phyloP scores from a whole-genome alignment of 805 yeast genomes.

The Teunomyces barrocoloradensis region DNA sequence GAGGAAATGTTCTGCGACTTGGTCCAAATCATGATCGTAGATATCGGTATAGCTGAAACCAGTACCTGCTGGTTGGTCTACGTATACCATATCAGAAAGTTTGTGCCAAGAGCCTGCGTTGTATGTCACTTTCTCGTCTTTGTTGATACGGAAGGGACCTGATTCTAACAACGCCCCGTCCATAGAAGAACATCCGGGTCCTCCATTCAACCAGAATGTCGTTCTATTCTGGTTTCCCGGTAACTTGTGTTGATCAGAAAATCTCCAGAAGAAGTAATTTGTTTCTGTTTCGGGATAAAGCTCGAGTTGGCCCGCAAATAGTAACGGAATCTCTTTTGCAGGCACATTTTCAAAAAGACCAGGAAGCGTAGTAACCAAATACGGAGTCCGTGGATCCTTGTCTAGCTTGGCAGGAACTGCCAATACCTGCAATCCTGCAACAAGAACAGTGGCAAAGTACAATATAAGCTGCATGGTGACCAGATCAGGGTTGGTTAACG shows the following conservation, averaged over 20 bases:
- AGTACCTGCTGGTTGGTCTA: slow-evolving; percentile 95
- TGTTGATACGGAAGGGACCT: slow-evolving; percentile 76
- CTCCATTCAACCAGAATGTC: slow-evolving; percentile 92
- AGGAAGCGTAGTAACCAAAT: slow-evolving; percentile 35
- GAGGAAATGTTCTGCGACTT: slow-evolving; percentile 62
- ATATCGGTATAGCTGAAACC: slow-evolving; percentile 72
- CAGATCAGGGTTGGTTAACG: neutral
- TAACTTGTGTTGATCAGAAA: slow-evolving; percentile 33
- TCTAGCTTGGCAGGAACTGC: slow-evolving; percentile 9
- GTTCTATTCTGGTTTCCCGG: slow-evolving; percentile 42
- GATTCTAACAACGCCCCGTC: slow-evolving; percentile 93
- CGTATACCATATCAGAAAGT: slow-evolving; percentile 72
- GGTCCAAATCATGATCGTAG: slow-evolving; percentile 52
- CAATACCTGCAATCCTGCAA: neutral
- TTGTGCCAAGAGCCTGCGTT: slow-evolving; percentile 85
- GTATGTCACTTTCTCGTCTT: slow-evolving; percentile 39
- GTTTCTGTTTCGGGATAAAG: slow-evolving; percentile 52
- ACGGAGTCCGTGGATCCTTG: slow-evolving; percentile 12
- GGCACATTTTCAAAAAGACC: slow-evolving; percentile 34
- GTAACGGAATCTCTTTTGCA: slow-evolving; percentile 41
- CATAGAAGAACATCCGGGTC: slow-evolving; percentile 98
- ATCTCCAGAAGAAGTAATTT: slow-evolving; percentile 77
- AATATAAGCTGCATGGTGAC: neutral
- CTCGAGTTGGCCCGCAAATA: slow-evolving; percentile 68
- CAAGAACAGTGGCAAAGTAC: neutral